Percentiles rank a stretch among this genome's conserved stretches.
Conservation (phyloP, 768 basidiomycete genomes). For the Rhodotorula kratochvilovae region DNA sequence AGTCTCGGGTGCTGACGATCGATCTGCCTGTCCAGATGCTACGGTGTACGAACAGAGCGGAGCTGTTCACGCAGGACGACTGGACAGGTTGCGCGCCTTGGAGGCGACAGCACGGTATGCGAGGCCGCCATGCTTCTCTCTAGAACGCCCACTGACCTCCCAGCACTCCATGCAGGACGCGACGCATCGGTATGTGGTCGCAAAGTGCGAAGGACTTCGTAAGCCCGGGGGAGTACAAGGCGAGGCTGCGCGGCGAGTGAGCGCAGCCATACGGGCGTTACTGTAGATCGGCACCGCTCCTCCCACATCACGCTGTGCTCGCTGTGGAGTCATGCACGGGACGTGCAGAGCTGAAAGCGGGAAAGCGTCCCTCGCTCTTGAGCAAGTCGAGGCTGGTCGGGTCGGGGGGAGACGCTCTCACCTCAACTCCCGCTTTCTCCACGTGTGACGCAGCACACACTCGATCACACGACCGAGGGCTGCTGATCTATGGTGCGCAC, state of each 20-base stretch:
- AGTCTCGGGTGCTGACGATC: background rate
- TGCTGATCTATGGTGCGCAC: no score
- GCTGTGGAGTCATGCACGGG: no score
- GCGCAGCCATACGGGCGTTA: no score
- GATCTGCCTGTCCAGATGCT: slow-evolving; percentile 11
- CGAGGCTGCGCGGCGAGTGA: slow-evolving; percentile 48
- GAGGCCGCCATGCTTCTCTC: background rate
- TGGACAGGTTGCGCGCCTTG: slow-evolving; percentile 58
- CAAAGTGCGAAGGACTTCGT: slow-evolving; percentile 52
- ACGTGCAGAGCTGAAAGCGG: no score
- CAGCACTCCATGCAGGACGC: slow-evolving; percentile 51
- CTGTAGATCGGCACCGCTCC: no score
- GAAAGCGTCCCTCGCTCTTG: no score
- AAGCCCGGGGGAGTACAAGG: slow-evolving; percentile 76
- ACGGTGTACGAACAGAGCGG: slow-evolving; percentile 57
- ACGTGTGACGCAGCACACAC: no score
- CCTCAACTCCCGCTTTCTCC: no score
- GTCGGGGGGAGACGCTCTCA: no score
- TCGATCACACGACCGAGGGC: no score
- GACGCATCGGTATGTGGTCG: slow-evolving; percentile 71
- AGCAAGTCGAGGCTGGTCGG: no score
- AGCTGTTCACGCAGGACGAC: slow-evolving; percentile 59
- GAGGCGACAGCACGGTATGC: slow-evolving; percentile 67
- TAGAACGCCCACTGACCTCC: background rate
- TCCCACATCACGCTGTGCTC: no score